A percentile compares a stretch with the other conserved stretches of the same genome.
phyloP scores from a whole-genome alignment of 2,329 filamentous ascomycete genomes.

The Pseudocercospora fuligena region DNA sequence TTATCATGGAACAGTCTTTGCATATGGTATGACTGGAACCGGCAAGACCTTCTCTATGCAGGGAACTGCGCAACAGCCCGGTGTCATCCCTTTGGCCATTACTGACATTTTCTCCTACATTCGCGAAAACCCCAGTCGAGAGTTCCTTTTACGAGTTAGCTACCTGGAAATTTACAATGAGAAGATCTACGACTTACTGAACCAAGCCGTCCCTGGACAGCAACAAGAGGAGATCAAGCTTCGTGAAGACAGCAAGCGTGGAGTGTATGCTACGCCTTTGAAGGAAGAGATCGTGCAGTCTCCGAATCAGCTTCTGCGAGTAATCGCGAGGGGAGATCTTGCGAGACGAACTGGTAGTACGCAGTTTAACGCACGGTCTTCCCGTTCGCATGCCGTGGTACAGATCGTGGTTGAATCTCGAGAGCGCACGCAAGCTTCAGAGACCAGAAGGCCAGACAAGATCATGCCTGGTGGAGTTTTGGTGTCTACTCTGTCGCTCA shows the following conservation, averaged over 20 bases:
- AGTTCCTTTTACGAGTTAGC: conserved; percentile 93
- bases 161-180: conserved; percentile 99
- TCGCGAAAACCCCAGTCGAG: conserved; percentile 89
- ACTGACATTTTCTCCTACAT: conserved; percentile 99
- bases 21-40: conserved; percentile 98
- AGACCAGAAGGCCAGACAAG: conserved; percentile 65
- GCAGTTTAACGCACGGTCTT: conserved; percentile 95
- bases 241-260: conserved; percentile 92
- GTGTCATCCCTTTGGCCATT: conserved; percentile 95
- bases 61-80: conserved; percentile 90
- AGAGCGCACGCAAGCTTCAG: conserved; percentile 68
- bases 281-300: conserved; percentile 99
- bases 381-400: conserved; percentile 95
- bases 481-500: conserved; percentile 92
- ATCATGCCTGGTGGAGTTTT: conserved; percentile 85
- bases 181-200: conserved; percentile 90
- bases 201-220: conserved; percentile 64
- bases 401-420: conserved; percentile 98
- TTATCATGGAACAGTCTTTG: conserved; percentile 97
- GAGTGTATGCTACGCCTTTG: conserved; percentile 92
- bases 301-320: conserved; percentile 89
- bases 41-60: conserved; percentile 99
- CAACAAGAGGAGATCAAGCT: conserved; percentile 94
- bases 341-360: conserved; percentile 90
- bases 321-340: conserved; percentile 92